Evolutionary conservation across 75 land plant species (phyloP).

Genomic region (Sequoia sempervirens): DNA sequence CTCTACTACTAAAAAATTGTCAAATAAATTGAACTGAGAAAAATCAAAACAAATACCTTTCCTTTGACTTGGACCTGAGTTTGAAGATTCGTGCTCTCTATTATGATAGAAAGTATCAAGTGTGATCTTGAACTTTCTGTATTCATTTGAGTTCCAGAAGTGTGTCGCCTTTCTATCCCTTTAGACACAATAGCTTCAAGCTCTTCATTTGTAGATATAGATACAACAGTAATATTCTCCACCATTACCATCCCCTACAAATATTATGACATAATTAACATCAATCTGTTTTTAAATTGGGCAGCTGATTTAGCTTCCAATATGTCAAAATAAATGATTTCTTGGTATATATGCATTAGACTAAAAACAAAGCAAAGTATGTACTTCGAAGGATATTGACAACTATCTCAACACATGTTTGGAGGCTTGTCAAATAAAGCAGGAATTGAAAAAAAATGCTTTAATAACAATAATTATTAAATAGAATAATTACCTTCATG

Average conservation of each 20-base stretch:
- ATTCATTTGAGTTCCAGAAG: constrained; percentile 93
- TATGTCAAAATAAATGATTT: neutral
- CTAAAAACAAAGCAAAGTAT: neutral
- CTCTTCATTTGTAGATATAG: constrained; percentile 75
- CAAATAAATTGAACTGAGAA: neutral
- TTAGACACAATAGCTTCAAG: constrained; percentile 56
- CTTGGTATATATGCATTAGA: neutral
- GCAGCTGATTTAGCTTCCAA: neutral
- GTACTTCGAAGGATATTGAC: neutral
- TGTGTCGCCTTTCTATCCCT: constrained; percentile 82
- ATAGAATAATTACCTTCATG: constrained; percentile 57
- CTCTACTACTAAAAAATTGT: neutral
- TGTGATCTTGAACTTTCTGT: constrained; percentile 98
- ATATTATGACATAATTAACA: neutral
- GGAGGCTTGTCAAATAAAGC: neutral
- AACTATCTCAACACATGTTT: neutral
- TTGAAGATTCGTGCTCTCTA: constrained; percentile 94
- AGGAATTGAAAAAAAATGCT: neutral
- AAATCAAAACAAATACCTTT: constrained; percentile 50
- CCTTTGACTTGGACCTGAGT: constrained; percentile 84
- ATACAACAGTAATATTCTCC: constrained; percentile 72
- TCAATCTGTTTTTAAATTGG: neutral
- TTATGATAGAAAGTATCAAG: constrained; percentile 75
- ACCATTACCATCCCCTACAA: constrained; percentile 88
- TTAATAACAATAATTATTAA: neutral